phyloP scores from a whole-genome alignment of 352 stramenopile species.

The Phytophthora tubulina region DNA sequence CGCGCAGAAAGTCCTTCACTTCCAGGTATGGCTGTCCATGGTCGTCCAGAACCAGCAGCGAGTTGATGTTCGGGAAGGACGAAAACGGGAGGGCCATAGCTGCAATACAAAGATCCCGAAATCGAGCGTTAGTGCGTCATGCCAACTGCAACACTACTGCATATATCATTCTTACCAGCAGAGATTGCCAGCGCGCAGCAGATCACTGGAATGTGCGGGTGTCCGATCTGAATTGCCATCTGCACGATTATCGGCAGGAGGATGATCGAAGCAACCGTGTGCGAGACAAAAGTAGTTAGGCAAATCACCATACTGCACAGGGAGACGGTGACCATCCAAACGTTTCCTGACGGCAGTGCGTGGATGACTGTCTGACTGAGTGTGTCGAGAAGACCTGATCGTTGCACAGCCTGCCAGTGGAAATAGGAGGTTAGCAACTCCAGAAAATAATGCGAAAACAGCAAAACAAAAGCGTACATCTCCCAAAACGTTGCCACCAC shows the following conservation, averaged over 20 bases:
- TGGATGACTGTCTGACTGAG: conserved; percentile 87
- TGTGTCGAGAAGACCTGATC: conserved; percentile 84
- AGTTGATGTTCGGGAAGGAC: conserved; percentile 95
- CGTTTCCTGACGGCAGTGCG: conserved; percentile 78
- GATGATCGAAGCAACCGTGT: conserved; percentile 94
- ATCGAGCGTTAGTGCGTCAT: conserved; percentile 7
- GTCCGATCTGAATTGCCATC: conserved; percentile 88
- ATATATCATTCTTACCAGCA: conserved; percentile 59
- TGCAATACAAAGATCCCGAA: conserved; percentile 27
- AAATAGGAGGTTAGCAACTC: conserved; percentile 1
- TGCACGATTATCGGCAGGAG: conserved; percentile 93
- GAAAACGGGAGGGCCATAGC: conserved; percentile 93
- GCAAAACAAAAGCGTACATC: conserved; percentile 61
- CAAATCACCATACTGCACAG: conserved; percentile 88
- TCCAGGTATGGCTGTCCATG: conserved; percentile 89
- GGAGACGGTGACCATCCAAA: conserved; percentile 90
- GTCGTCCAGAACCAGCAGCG: conserved; percentile 91
- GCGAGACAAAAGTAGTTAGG: conserved; percentile 94
- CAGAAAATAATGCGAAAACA: not conserved
- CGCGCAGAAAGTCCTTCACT: conserved; percentile 89
- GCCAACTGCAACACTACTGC: not conserved
- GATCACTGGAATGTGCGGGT: conserved; percentile 89
- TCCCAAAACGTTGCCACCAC: conserved; percentile 92
- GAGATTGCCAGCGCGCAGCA: conserved; percentile 89
- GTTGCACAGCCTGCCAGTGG: conserved; percentile 71